These are phyloP conservation scores for Ogataea henricii DNA, from an alignment of 805 yeast species.

Conservation along the genomic window DNA sequence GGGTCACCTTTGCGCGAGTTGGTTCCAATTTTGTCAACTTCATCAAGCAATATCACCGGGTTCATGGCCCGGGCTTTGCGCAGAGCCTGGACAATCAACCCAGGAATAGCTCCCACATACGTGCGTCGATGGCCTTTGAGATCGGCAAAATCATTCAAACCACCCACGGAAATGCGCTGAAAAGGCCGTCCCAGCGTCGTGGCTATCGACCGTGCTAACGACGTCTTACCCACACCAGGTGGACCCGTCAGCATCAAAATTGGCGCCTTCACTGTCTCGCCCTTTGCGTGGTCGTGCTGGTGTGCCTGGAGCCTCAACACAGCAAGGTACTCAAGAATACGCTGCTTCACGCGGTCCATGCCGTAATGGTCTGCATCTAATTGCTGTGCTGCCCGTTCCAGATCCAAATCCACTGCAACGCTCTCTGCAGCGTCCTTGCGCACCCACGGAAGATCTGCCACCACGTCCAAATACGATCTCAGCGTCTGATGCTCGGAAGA, in stretches of 20 bases:
- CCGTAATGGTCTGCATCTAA: slow-evolving; percentile 82
- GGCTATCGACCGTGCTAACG: slow-evolving; percentile 82
- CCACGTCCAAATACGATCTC: slow-evolving; percentile 62
- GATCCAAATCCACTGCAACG: slow-evolving; percentile 42
- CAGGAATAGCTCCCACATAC: slow-evolving; percentile 92
- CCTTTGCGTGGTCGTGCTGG: no score
- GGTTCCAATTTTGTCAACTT: slow-evolving; percentile 64
- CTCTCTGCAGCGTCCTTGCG: slow-evolving; percentile 22
- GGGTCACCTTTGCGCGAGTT: slow-evolving; percentile 65
- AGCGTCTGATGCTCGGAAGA: slow-evolving; percentile 66
- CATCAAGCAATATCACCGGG: slow-evolving; percentile 82
- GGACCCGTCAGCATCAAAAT: slow-evolving; percentile 85
- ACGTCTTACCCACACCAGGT: slow-evolving; percentile 93
- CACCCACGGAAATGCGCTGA: slow-evolving; percentile 83
- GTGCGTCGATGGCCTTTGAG: slow-evolving; percentile 90
- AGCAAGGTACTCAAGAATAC: slow-evolving; percentile 78
- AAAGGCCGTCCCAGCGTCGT: slow-evolving; percentile 69
- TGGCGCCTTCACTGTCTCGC: slow-evolving; percentile 49
- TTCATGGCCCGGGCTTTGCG: slow-evolving; percentile 77
- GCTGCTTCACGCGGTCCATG: slow-evolving; percentile 66
- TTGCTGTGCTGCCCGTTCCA: slow-evolving; percentile 52
- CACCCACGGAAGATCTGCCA: slow-evolving; percentile 65
- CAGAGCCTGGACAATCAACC: slow-evolving; percentile 72
- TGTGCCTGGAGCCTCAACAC: slow-evolving; percentile 60
- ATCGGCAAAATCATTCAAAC: slow-evolving; percentile 86